Conservation (phyloP, 1,284 basidiomycete genomes). For the Cutaneotrichosporon sp. region DNA sequence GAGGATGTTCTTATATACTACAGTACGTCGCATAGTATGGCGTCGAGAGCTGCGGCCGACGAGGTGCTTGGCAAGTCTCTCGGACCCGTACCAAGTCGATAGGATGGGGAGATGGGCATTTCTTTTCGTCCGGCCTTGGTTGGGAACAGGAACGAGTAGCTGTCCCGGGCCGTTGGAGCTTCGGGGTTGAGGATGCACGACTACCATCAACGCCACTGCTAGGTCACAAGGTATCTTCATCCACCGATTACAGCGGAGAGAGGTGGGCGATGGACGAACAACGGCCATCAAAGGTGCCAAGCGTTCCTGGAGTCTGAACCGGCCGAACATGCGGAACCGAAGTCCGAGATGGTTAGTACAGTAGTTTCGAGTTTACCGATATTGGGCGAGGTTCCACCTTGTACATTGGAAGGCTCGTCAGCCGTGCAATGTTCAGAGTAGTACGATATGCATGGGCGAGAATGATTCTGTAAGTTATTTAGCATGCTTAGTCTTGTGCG, state of each 20-base stretch:
- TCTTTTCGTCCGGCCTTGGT: background rate
- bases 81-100: background rate
- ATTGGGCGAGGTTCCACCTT: background rate
- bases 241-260: background rate
- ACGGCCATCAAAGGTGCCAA: background rate
- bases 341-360: background rate
- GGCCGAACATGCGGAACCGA: background rate
- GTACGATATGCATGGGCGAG: background rate
- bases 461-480: too few species aligned
- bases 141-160: background rate
- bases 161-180: background rate
- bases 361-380: background rate
- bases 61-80: background rate
- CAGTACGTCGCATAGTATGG: background rate
- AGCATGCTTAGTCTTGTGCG: background rate
- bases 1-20: background rate
- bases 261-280: background rate
- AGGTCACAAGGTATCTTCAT: background rate
- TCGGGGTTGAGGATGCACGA: too few species aligned
- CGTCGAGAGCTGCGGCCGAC: background rate
- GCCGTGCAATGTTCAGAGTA: background rate
- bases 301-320: background rate
- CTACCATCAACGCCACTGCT: too few species aligned
- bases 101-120: background rate
- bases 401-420: background rate